Base-by-base conservation (phyloP, 345 rosid species). In the Pseudoturritis turrita region DNA sequence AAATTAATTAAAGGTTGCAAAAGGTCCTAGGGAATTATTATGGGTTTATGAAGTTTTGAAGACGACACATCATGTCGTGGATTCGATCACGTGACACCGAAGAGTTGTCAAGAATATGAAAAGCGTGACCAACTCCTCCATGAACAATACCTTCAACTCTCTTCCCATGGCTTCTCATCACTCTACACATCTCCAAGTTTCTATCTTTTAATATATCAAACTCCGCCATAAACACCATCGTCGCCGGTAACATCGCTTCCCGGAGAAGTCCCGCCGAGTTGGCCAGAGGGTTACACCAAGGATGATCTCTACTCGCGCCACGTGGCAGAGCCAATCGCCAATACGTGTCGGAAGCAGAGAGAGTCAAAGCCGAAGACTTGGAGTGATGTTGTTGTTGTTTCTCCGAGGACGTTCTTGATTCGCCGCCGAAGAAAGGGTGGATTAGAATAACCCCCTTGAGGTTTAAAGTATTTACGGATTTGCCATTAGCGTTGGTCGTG, bases 291-390 rank as follows among this genome's bases (percentile, higher is more conserved):
- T 93, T 93, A 73, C 97, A 88, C 92, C 94, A 90, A 18, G 82
- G 90, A 79, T 93, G 97, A 65, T 93, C 92, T 17, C 92, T 81
- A 47, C 70, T 83, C n/a, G 80, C 71, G 15, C 90, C 96, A 3
- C 75, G 25, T 21, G 97, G 98, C 33, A 90, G 71, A 2, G 97
- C 86, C 10, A 90, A 50, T 18, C 96, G 83, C 98, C 98, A 93
- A 46, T 87, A 93, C 0, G 92, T 64, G 72, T 93, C 96, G 0
- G 90, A 87, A 45, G 84, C 81, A 1, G 85, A 62, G 43, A 89
- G 79, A 60, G 83, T 86, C 22, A 93, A 78, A 0, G 88, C 89
- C 0, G 97, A 89, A 10, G 78, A 83, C 35, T 64, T 63, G 59
- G 77, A 61, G 58, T 78, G 17, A 41, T 77, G 59, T 14, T 62